Evolutionary conservation across 768 basidiomycete genomes (phyloP), one percentile per base, ranked within the genome.

Genomic region (Phanerodontia chrysosporium): DNA sequence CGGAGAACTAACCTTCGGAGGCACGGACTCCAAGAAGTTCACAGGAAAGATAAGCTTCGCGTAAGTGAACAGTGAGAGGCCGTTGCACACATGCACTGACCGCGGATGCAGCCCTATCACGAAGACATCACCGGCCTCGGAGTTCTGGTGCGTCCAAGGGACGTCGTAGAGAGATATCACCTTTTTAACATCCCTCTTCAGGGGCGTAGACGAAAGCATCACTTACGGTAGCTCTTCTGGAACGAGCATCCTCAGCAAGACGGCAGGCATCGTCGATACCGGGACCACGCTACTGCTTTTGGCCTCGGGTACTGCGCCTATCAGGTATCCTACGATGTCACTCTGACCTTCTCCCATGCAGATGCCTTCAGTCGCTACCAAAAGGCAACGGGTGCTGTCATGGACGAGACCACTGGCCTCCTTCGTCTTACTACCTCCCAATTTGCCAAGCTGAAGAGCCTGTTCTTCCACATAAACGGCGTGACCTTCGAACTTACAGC

Each of bases 331-430:
- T 42, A 7, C 6, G 12, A 12, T 29, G 1, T 4, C 35, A 14
- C 22, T 30, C 27, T 49, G 22, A 35, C 18, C 24, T 54, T 45
- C 6, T 52, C 36, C 32, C 49, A 24, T 21, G 6, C 30, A 63
- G 81, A 84, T 59, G 80, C 81, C 0, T 84, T 83, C 72, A 64
- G 77, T 39, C 70, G 69, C 1, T 86, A 85, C 63, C 74, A 79
- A 65, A 8, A 72, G 12, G 79, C 78, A 3, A 83, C 81, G 1
- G 81, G 80, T 9, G 83, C 77, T 1, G 74, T 67, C 5, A 27
- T 74, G 49, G 85, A 86, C 66, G 55, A 66, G 76, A 68, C 68
- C 30, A 86, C 84, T 3, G 83, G 82, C 16, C 72, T 86, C 3
- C 74, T 86, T 35, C 78, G 74, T 1, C 67, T 86, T 60, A 83